Conservation (phyloP, 2,329 filamentous ascomycete genomes). For the Drechslerella coelobrocha region DNA sequence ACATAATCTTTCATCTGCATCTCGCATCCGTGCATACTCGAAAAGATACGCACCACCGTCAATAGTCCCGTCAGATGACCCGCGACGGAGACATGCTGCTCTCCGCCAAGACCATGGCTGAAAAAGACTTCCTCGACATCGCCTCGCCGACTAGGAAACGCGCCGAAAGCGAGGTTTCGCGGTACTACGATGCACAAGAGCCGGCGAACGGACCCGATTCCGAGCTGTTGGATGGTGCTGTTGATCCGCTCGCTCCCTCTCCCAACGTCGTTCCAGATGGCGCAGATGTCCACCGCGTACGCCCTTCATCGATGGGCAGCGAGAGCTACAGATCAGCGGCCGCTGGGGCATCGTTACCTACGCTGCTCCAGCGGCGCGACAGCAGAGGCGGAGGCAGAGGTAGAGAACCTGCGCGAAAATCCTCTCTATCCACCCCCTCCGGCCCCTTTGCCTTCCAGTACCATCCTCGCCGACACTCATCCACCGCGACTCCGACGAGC, state of each 20-base stretch:
- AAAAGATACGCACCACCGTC: too few species aligned
- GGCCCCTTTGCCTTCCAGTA: slow-evolving; percentile 42
- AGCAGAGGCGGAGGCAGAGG: slow-evolving; percentile 32
- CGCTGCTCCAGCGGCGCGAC: slow-evolving; percentile 34
- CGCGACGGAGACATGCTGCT: slow-evolving; percentile 16
- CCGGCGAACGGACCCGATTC: slow-evolving; percentile 15
- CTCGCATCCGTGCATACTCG: background rate
- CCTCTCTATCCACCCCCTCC: slow-evolving; percentile 26
- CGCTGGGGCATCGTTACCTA: background rate
- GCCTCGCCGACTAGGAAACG: slow-evolving; percentile 41
- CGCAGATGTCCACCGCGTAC: background rate
- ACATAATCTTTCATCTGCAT: background rate
- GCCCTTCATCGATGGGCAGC: slow-evolving; percentile 14
- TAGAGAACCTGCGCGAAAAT: slow-evolving; percentile 29
- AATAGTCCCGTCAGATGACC: slow-evolving; percentile 1
- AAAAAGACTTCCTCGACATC: slow-evolving; percentile 39
- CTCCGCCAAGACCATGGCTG: slow-evolving; percentile 13
- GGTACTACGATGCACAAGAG: slow-evolving; percentile 50
- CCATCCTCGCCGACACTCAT: slow-evolving; percentile 31
- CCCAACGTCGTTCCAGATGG: slow-evolving; percentile 22
- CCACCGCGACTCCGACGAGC: slow-evolving; percentile 9
- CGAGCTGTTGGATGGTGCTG: slow-evolving; percentile 21
- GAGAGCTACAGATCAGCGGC: slow-evolving; percentile 17
- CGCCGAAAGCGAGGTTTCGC: slow-evolving; percentile 48
- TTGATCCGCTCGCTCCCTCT: slow-evolving; percentile 17